Conservation (phyloP, 192 early-diverging fungal species). For the Tieghemiomyces parasiticus region DNA sequence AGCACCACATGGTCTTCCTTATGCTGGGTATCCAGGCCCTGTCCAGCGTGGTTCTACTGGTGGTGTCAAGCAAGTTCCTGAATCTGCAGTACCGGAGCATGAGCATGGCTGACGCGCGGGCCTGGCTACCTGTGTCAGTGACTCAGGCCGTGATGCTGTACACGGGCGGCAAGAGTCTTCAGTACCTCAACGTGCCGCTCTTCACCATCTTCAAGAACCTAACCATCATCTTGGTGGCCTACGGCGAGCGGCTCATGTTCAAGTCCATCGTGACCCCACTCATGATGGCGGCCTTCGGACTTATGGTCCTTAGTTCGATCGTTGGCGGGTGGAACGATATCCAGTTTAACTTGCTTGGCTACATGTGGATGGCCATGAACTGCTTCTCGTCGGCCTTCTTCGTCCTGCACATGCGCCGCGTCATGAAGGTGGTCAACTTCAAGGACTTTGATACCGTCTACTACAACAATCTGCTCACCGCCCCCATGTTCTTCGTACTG, state of each 20-base stretch:
- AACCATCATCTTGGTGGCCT: constrained; percentile 95
- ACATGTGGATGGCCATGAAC: constrained; percentile 85
- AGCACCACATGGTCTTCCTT: constrained; percentile 76
- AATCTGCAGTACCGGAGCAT: constrained; percentile 48
- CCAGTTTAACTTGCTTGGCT: constrained; percentile 39
- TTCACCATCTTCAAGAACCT: constrained; percentile 99
- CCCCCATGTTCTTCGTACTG: constrained; percentile 59
- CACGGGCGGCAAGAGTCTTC: constrained; percentile 86
- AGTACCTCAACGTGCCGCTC: constrained; percentile 83
- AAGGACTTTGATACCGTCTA: constrained; percentile 98
- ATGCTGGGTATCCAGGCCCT: constrained; percentile 61
- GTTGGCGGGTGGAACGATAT: constrained; percentile 77
- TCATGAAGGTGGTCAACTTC: constrained; percentile 78
- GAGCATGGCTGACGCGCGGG: constrained; percentile 42
- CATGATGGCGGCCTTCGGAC: constrained; percentile 66
- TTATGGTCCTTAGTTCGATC: constrained; percentile 77
- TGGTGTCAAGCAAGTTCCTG: constrained; percentile 32
- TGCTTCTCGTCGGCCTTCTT: constrained; percentile 80
- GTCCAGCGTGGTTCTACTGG: constrained; percentile 40
- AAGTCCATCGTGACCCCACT: constrained; percentile 62
- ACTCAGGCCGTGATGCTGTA: constrained; percentile 90
- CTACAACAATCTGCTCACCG: constrained; percentile 87
- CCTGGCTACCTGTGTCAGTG: constrained; percentile 75
- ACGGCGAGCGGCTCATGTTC: constrained; percentile 75
- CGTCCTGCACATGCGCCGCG: constrained; percentile 80